Conservation (phyloP, 1,139 yeast species). For the Geotrichum reessii region DNA sequence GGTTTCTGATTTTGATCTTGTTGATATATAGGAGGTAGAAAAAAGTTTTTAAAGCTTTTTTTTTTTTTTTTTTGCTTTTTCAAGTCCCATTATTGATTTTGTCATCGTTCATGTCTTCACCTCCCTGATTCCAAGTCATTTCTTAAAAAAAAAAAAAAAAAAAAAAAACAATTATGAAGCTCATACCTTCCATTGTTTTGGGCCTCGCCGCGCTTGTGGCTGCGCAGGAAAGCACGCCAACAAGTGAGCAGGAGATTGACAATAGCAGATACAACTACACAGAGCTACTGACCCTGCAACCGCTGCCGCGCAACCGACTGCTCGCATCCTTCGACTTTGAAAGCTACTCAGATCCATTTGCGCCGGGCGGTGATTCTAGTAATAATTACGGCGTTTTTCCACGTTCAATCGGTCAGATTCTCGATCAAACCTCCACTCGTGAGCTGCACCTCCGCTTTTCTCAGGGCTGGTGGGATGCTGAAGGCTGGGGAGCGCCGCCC, state of each 20-base stretch:
- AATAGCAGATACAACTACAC: conserved; percentile 35
- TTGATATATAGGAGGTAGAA: neutral
- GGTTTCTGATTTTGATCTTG: neutral
- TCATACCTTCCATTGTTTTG: neutral
- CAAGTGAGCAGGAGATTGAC: neutral
- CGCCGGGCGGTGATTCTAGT: conserved; percentile 28
- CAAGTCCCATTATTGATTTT: neutral
- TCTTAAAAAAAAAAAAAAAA: too few species aligned
- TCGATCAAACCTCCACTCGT: conserved; percentile 60
- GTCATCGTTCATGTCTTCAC: neutral
- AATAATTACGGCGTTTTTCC: conserved; percentile 72
- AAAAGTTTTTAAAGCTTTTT: neutral
- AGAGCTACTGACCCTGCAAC: conserved; percentile 57
- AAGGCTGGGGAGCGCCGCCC: conserved; percentile 82
- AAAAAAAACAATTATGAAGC: too few species aligned
- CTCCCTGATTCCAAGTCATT: too few species aligned
- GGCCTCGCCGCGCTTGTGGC: neutral
- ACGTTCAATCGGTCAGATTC: conserved; percentile 69
- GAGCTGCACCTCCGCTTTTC: conserved; percentile 81
- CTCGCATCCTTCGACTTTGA: conserved; percentile 65
- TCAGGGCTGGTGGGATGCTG: conserved; percentile 95
- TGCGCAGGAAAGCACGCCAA: conserved; percentile 1
- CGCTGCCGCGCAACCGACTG: conserved; percentile 64
- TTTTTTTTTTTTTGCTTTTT: neutral
- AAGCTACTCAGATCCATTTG: conserved; percentile 47